phyloP scores from a whole-genome alignment of 2,329 filamentous ascomycete genomes.

The Trichoderma koningiopsis region DNA sequence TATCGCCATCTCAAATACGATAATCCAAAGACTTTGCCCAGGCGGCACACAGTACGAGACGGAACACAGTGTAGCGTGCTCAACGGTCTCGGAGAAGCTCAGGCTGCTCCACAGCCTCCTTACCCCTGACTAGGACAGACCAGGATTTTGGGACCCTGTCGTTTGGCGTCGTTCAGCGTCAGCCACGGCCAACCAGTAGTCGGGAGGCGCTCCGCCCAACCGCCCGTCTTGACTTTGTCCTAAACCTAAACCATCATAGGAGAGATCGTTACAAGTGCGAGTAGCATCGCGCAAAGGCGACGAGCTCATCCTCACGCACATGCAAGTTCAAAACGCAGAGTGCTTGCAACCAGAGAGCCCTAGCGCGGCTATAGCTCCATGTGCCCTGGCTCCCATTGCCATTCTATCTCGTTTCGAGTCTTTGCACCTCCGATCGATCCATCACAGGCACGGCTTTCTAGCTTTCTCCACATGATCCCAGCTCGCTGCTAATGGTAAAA shows the following conservation, averaged over 20 bases:
- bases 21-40: not conserved
- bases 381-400: not conserved
- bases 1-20: not conserved
- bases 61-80: constrained; percentile 21
- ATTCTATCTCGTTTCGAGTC: constrained; percentile 10
- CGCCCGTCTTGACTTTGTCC: constrained; percentile 13
- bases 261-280: constrained; percentile 20
- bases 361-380: constrained; percentile 9
- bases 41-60: constrained; percentile 5
- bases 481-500: not conserved
- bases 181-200: constrained; percentile 26
- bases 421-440: constrained; percentile 18
- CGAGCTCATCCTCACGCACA: constrained; percentile 20
- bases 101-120: constrained; percentile 20
- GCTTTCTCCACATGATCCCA: constrained; percentile 18
- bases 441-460: constrained; percentile 13
- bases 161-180: constrained; percentile 20
- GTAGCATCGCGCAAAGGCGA: constrained; percentile 16
- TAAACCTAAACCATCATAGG: constrained; percentile 25
- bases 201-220: constrained; percentile 24
- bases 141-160: constrained; percentile 26
- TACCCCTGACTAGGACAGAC: constrained; percentile 30
- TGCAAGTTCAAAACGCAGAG: constrained; percentile 12
- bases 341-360: constrained; percentile 10
- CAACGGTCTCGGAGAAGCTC: constrained; percentile 21